Evolutionary conservation across 1,139 yeast species (phyloP).

Genomic region (Diutina sp.): DNA sequence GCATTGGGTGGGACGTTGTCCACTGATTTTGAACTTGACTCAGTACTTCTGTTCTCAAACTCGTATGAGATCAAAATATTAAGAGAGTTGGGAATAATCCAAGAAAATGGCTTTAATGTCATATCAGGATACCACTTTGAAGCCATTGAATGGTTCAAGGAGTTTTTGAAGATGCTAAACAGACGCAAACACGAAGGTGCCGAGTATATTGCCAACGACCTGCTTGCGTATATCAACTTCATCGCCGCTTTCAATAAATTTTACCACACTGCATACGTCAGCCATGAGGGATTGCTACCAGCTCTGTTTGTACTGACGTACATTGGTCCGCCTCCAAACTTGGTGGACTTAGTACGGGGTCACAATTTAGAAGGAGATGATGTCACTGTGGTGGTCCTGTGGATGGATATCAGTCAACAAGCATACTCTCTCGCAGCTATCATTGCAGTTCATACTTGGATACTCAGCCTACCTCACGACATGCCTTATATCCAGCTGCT

Average conservation of each 20-base stretch:
- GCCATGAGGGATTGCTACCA: neutral
- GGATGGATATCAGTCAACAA: conserved; percentile 32
- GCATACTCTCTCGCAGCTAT: conserved; percentile 22
- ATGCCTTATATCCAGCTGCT: conserved; percentile 23
- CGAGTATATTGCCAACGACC: conserved; percentile 9
- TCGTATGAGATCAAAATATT: conserved; percentile 26
- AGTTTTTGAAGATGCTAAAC: conserved; percentile 40
- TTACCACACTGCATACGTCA: conserved; percentile 15
- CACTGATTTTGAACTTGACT: conserved; percentile 35
- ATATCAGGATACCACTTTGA: conserved; percentile 51
- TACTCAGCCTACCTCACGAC: conserved; percentile 22
- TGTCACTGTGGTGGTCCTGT: conserved; percentile 9
- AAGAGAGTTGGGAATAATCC: conserved; percentile 22
- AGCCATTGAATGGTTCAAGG: conserved; percentile 35
- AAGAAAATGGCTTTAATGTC: conserved; percentile 42
- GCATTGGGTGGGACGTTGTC: conserved; percentile 57
- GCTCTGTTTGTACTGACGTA: conserved; percentile 3
- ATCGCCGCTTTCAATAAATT: conserved; percentile 18
- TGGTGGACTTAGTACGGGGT: neutral
- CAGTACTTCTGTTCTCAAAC: conserved; percentile 29
- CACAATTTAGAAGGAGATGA: neutral
- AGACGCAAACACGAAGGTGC: conserved; percentile 18
- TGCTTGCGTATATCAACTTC: conserved; percentile 17
- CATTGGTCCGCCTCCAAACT: conserved; percentile 5
- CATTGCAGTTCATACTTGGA: conserved; percentile 20